Evolutionary conservation across 202 grass and related monocot genomes (phyloP).

Genomic region (Dendrocalamus latiflorus): DNA sequence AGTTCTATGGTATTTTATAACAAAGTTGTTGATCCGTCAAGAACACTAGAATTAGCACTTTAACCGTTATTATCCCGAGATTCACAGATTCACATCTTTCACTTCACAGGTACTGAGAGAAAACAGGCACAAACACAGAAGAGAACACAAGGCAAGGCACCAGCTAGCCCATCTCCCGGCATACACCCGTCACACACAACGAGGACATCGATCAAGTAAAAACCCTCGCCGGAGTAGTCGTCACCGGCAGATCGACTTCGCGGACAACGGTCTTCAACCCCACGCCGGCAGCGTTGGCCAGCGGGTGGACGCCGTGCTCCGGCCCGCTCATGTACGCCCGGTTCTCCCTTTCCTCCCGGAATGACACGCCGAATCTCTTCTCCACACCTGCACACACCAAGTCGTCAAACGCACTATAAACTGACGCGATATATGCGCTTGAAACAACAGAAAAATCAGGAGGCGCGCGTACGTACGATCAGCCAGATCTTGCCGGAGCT

Average conservation of each 20-base stretch:
- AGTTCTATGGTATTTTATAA: no score
- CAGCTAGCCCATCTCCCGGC: no score
- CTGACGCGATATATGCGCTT: neutral
- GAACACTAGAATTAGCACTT: no score
- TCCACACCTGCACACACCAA: slow-evolving; percentile 49
- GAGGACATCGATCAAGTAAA: slow-evolving; percentile 32
- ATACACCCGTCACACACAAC: no score
- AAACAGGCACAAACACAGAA: no score
- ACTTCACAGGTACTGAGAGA: no score
- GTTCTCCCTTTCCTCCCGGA: slow-evolving; percentile 59
- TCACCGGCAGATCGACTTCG: slow-evolving; percentile 46
- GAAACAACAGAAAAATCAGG: no score
- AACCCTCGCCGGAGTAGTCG: neutral
- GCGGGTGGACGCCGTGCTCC: slow-evolving; percentile 67
- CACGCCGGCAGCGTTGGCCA: slow-evolving; percentile 72
- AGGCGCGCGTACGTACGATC: slow-evolving; percentile 25
- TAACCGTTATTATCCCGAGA: no score
- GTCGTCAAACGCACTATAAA: neutral
- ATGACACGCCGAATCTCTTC: slow-evolving; percentile 59
- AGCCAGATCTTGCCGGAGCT: slow-evolving; percentile 50
- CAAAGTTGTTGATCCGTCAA: no score
- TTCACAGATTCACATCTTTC: no score
- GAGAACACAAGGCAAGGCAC: no score
- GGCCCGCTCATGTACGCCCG: slow-evolving; percentile 68
- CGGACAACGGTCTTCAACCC: slow-evolving; percentile 58